Percentiles rank a stretch among this genome's conserved stretches.
Conservation (phyloP, 1,284 basidiomycete species). For the Porodaedalea pini region DNA sequence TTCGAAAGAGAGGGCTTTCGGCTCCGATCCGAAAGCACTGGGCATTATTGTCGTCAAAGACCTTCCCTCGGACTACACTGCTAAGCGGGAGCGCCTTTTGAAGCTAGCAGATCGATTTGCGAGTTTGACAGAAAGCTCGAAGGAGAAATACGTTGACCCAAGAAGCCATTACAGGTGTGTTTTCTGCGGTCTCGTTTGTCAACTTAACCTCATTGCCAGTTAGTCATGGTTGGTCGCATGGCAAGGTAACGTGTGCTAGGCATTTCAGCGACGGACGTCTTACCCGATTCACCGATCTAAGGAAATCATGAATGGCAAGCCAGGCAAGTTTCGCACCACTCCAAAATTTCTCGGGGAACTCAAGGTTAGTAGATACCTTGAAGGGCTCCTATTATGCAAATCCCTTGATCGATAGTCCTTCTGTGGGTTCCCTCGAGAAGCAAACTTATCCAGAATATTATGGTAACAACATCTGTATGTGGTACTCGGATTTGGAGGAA, state of each 20-base stretch:
- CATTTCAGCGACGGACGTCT: not conserved
- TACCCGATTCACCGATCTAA: conserved; percentile 27
- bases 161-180: conserved; percentile 66
- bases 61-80: conserved; percentile 63
- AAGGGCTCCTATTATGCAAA: conserved; percentile 95
- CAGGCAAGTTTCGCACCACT: conserved; percentile 44
- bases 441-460: conserved; percentile 75
- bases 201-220: conserved; percentile 6
- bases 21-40: conserved; percentile 67
- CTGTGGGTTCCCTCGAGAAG: conserved; percentile 51
- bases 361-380: conserved; percentile 56
- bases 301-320: conserved; percentile 94
- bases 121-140: conserved; percentile 53
- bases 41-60: conserved; percentile 82
- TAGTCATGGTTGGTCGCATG: conserved; percentile 92
- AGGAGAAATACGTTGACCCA: conserved; percentile 71
- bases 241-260: conserved; percentile 55
- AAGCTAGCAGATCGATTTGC: conserved; percentile 74
- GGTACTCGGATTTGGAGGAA: no score
- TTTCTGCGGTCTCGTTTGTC: not conserved
- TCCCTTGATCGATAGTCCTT: conserved; percentile 63
- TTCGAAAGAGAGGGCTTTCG: conserved; percentile 74
- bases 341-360: not conserved
- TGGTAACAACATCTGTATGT: conserved; percentile 69
- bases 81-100: conserved; percentile 66